Conservation (phyloP, 495 filamentous ascomycete species). For the Penicillium goetzii region DNA sequence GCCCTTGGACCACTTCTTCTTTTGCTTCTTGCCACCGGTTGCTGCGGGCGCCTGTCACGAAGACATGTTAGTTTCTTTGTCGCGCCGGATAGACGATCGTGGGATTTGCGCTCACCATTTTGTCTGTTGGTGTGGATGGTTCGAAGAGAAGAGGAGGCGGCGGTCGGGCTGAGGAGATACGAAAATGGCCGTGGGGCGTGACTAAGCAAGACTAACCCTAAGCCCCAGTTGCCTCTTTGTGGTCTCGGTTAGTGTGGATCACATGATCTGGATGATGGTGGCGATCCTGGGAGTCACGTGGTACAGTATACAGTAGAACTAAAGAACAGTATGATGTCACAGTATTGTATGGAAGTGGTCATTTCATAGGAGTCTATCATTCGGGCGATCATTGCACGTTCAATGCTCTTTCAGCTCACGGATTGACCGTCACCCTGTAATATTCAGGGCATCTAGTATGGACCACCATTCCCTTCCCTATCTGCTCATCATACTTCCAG, state of each 20-base stretch:
- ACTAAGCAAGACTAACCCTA: constrained; percentile 54
- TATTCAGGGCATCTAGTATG: background rate
- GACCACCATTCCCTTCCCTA: background rate
- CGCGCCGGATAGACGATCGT: background rate
- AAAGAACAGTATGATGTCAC: background rate
- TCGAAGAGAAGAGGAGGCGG: constrained; percentile 41
- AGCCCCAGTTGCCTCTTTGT: constrained; percentile 16
- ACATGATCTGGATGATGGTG: background rate
- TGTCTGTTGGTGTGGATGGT: constrained; percentile 55
- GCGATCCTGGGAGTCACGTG: background rate
- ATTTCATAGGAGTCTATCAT: background rate
- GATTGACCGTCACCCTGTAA: background rate
- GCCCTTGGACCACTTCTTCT: constrained; percentile 99
- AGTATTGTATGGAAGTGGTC: background rate
- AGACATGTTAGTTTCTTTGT: constrained; percentile 27
- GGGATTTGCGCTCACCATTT: constrained; percentile 50
- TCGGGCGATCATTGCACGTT: background rate
- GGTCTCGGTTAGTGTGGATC: constrained; percentile 29
- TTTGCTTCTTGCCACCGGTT: constrained; percentile 91
- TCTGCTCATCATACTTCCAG: constrained; percentile 23
- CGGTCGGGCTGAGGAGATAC: constrained; percentile 32
- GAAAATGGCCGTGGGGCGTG: constrained; percentile 55
- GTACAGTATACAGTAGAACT: background rate
- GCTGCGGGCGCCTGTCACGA: constrained; percentile 70
- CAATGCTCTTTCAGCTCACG: background rate